Evolutionary conservation across 1,284 basidiomycete genomes (phyloP), one percentile per base, ranked within the genome.

Genomic region (Coriolopsis trogii): DNA sequence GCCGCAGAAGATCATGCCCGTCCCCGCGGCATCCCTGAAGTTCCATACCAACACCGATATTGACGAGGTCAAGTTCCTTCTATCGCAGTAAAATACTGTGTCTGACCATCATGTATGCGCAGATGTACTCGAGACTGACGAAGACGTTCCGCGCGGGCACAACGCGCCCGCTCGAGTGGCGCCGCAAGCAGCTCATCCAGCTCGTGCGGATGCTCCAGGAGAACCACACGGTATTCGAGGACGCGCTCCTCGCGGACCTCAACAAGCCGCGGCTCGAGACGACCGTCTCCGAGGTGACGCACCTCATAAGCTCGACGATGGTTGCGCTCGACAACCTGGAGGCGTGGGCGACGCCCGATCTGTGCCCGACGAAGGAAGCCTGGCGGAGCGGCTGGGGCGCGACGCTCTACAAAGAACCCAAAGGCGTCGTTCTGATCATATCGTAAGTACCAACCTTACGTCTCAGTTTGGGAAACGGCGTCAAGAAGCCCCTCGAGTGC

Each of bases 161-260:
- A 49, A 84, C 84, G 4, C 72, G 75, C 23, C 68, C 77, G 10
- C 63, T 86, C 42, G 73, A 71, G 33, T 88, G 82, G 66, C 73
- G 86, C 33, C 76, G 81, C 55, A 76, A 77, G 49, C 84, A 87
- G 69, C 76, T 88, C 45, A 78, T 83, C 59, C 81, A 84, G 67
- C 72, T 89, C 34, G 79, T 78, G 10, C 85, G 77, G 52, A 67
- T 87, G 63, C 61, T 87, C 44, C 73, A 83, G 51, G 85, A 89
- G 58, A 85, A 89, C 66, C 63, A 70, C 37, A 66, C 72, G 10
- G 68, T 67, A 8, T 72, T 87, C 59, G 67, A 75, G 54, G 73
- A 76, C 25, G 77, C 84, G 1, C 58, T 83, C 31, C 51, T 71
- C 31, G 67, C 70, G 34, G 87, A 89, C 65, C 70, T 88, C 13